Percentiles rank a stretch among this genome's conserved stretches.
phyloP scores from a whole-genome alignment of 2,329 filamentous ascomycete genomes.

The Diaporthe humulicola region DNA sequence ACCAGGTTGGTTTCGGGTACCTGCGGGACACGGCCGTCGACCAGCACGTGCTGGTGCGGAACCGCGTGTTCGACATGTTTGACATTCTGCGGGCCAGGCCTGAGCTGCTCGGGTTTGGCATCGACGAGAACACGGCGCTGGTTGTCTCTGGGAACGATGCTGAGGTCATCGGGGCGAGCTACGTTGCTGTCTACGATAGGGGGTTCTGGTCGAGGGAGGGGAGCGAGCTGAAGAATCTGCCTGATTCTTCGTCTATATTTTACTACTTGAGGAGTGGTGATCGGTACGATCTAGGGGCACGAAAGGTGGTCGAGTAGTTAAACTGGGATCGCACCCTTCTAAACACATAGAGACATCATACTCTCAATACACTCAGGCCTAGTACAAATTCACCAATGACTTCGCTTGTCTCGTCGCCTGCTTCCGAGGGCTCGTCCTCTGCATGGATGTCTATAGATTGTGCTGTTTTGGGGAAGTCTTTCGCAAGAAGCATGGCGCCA shows the following conservation, averaged over 20 bases:
- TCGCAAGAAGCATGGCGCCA: constrained; percentile 2
- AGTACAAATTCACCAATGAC: not conserved
- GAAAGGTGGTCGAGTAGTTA: constrained; percentile 46
- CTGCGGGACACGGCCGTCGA: constrained; percentile 48
- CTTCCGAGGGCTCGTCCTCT: not conserved
- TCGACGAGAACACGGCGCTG: constrained; percentile 51
- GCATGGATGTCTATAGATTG: rapidly evolving
- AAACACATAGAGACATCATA: not conserved
- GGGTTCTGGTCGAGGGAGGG: constrained; percentile 50
- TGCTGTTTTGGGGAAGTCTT: not conserved
- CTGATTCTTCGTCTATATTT: constrained; percentile 44
- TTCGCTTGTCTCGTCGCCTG: not conserved
- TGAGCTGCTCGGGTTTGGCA: constrained; percentile 48
- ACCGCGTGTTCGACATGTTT: constrained; percentile 51
- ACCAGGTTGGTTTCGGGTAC: constrained; percentile 50
- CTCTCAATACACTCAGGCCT: not conserved
- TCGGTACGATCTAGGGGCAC: constrained; percentile 45
- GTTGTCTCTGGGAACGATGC: constrained; percentile 48
- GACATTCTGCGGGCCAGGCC: constrained; percentile 49
- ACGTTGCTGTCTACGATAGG: constrained; percentile 49
- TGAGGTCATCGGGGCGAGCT: constrained; percentile 47
- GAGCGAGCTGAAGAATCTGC: constrained; percentile 46
- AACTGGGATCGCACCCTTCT: not conserved
- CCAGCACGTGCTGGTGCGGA: constrained; percentile 50
- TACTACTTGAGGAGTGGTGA: constrained; percentile 48